phyloP scores from a whole-genome alignment of 2,329 filamentous ascomycete species.

The Sarocladium oryzae region DNA sequence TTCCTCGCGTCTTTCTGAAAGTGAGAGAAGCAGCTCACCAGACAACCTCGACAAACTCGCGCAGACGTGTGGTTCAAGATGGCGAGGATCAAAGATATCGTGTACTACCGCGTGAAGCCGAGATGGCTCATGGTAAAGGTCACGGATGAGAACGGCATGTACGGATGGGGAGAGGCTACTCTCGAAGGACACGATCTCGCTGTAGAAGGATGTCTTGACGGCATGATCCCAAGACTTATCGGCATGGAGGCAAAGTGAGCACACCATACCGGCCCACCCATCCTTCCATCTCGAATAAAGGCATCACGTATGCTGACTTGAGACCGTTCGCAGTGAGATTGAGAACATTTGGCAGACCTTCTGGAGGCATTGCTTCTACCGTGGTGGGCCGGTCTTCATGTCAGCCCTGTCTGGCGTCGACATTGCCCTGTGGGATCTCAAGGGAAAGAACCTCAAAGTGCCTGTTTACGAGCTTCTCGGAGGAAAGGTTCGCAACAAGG shows the following conservation, averaged over 20 bases:
- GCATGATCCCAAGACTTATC: conserved; percentile 38
- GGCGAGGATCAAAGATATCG: conserved; percentile 34
- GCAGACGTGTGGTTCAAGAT: conserved; percentile 5
- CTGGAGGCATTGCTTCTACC: conserved; percentile 65
- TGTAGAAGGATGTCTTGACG: conserved; percentile 61
- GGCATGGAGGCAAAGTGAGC: conserved; percentile 61
- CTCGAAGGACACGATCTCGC: conserved; percentile 65
- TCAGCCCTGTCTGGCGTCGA: conserved; percentile 67
- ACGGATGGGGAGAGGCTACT: conserved; percentile 68
- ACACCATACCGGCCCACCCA: no score
- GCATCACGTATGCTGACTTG: neutral
- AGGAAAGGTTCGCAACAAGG: conserved; percentile 60
- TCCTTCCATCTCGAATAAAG: no score
- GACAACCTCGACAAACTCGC: no score
- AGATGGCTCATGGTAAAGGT: conserved; percentile 71
- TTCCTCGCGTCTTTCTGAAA: no score
- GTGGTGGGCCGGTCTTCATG: conserved; percentile 71
- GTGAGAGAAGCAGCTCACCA: no score
- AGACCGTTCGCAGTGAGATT: conserved; percentile 48
- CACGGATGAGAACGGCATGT: conserved; percentile 52
- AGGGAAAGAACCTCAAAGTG: conserved; percentile 46
- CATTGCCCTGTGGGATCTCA: conserved; percentile 70
- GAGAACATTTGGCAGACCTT: conserved; percentile 70
- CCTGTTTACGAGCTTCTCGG: conserved; percentile 66
- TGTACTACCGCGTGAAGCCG: conserved; percentile 65